A percentile compares a stretch with the other conserved stretches of the same genome.
These are phyloP conservation scores for Apiospora koreana DNA, from an alignment of 2,329 filamentous ascomycete genomes.

Conservation along the genomic window DNA sequence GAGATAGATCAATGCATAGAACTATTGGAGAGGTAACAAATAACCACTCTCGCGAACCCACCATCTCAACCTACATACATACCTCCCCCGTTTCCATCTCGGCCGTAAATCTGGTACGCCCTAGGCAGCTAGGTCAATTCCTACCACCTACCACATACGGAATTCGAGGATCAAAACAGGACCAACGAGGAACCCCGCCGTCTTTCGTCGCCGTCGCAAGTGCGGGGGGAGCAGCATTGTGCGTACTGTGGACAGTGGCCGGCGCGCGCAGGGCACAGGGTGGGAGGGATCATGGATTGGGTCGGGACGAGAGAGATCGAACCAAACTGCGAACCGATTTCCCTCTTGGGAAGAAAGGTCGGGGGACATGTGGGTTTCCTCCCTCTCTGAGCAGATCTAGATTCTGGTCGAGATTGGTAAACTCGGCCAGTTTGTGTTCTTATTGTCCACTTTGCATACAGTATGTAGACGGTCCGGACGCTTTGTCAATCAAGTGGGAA, in stretches of 20 bases:
- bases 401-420: not conserved
- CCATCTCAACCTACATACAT: not conserved
- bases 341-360: not conserved
- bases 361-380: not conserved
- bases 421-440: not conserved
- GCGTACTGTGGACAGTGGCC: not conserved
- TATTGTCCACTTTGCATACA: not conserved
- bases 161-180: not conserved
- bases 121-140: not conserved
- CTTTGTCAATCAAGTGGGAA: not conserved
- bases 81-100: not conserved
- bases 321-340: not conserved
- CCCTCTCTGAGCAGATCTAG: not conserved
- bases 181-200: not conserved
- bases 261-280: too few relatives aligned
- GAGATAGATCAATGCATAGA: not conserved
- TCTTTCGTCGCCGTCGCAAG: not conserved
- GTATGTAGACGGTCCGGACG: not conserved
- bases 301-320: not conserved
- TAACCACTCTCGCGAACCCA: not conserved
- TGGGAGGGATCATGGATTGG: not conserved
- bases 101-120: not conserved
- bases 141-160: too few relatives aligned
- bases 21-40: not conserved
- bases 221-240: not conserved